Percentiles rank a stretch among this genome's conserved stretches.
These are phyloP conservation scores for Primulina huaijiensis DNA, from an alignment of 257 asterid genomes.

Conservation along the genomic window DNA sequence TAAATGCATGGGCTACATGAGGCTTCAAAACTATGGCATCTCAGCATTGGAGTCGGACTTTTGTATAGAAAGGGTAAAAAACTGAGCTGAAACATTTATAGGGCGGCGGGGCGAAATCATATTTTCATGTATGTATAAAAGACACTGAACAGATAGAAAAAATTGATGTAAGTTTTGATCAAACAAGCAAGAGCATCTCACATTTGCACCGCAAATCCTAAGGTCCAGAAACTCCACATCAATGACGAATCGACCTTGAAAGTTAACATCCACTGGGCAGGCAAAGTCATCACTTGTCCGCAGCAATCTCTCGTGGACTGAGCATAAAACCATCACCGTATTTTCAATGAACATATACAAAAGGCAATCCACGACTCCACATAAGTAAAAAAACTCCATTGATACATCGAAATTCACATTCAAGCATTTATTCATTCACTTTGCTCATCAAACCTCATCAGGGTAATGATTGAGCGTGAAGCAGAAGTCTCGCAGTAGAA, in stretches of 20 bases:
- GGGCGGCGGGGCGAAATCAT: neutral
- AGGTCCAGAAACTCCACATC: slow-evolving; percentile 92
- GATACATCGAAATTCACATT: neutral
- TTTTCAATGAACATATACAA: neutral
- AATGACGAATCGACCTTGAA: slow-evolving; percentile 63
- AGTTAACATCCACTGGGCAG: slow-evolving; percentile 64
- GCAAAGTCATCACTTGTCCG: slow-evolving; percentile 82
- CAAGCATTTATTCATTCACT: neutral
- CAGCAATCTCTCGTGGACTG: slow-evolving; percentile 79
- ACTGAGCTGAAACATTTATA: neutral
- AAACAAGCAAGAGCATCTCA: slow-evolving; percentile 34
- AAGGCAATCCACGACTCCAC: slow-evolving; percentile 2
- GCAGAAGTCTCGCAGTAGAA: neutral
- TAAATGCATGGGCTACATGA: neutral
- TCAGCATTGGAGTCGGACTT: neutral
- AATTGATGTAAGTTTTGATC: neutral
- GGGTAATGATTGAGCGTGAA: neutral
- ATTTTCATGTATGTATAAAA: neutral
- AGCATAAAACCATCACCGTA: slow-evolving; percentile 27
- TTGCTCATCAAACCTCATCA: neutral
- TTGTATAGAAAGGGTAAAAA: too few relatives aligned
- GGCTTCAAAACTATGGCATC: neutral
- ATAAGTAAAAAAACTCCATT: neutral
- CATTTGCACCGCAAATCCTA: slow-evolving; percentile 55
- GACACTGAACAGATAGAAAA: neutral